Evolutionary conservation across 306 rosid genomes (phyloP), one percentile per base, ranked within the genome.

Genomic region (Gleditsia sinensis): DNA sequence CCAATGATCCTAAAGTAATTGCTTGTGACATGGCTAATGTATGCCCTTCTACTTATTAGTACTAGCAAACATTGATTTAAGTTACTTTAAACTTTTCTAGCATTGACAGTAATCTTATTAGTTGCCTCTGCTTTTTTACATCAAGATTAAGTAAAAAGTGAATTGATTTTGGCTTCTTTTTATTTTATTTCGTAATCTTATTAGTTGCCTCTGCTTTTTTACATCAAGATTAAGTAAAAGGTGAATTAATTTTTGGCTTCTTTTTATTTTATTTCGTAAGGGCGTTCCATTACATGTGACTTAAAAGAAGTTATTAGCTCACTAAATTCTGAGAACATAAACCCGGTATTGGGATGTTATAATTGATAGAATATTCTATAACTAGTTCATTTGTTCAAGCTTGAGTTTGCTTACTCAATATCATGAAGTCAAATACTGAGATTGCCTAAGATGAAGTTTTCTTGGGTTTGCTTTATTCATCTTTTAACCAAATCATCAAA

Each of bases 11-110:
- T 27, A 68, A 88, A 21, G 93, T 94, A 49, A 82, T 90, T 78
- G 85, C 97, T 72, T 94, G 99, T 84, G 93, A 91, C 67, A 91
- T 94, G 95, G 85, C 97, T 78, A 89, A 87, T 59, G 98, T 93
- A 86, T 7, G 96, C 61, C 61, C 77, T 74, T 67, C 75, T 74
- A 3, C 61, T 76, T 27, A 13, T n/a, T 39, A 34, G 6, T 7
- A 20, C 20, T 21, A 21, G 30, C 66, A 16, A 34, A 20, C 25
- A 9, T n/a, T 13, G 9, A 13, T 55, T 62, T 9, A 24, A 23
- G 56, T n/a, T 64, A 28, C 14, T n/a, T n/a, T n/a, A n/a, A n/a
- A n/a, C n/a, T 30, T 62, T 30, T 20, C 25, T 68, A 20, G 21
- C 42, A 60, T 69, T 20, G 9, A n/a, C n/a, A n/a, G 30, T 24